Evolutionary conservation across 2,329 filamentous ascomycete genomes (phyloP).

Genomic region (Hirsutella minnesotensis): DNA sequence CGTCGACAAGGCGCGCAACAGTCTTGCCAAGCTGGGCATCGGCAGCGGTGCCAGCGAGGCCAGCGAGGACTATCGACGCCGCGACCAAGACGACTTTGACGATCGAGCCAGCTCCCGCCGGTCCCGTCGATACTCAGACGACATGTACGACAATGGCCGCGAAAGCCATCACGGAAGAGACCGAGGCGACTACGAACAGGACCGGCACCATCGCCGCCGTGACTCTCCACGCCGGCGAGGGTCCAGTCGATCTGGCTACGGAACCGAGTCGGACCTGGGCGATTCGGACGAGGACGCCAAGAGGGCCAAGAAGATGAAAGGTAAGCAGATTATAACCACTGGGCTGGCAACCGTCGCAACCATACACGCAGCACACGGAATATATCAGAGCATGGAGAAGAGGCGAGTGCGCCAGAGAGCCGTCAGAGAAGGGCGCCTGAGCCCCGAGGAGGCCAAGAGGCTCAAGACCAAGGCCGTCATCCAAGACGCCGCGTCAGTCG

Average conservation of each 20-base stretch:
- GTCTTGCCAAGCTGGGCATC: conserved; percentile 49
- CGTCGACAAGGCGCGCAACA: conserved; percentile 49
- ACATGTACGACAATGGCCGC: conserved; percentile 34
- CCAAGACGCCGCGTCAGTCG: conserved; percentile 47
- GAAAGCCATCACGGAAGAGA: conserved; percentile 27
- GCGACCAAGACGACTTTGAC: conserved; percentile 33
- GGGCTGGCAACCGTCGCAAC: conserved; percentile 46
- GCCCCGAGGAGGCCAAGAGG: conserved; percentile 38
- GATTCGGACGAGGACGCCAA: conserved; percentile 47
- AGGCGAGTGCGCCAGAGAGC: conserved; percentile 39
- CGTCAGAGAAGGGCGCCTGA: conserved; percentile 40
- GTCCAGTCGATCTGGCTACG: conserved; percentile 31
- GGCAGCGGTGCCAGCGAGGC: conserved; percentile 31
- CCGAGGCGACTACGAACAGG: conserved; percentile 33
- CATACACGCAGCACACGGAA: conserved; percentile 46
- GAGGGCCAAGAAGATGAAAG: conserved; percentile 43
- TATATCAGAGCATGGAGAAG: conserved; percentile 48
- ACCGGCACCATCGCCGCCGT: conserved; percentile 29
- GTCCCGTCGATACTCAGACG: conserved; percentile 27
- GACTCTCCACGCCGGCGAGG: conserved; percentile 21
- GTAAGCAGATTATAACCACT: conserved; percentile 48
- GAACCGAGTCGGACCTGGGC: conserved; percentile 42
- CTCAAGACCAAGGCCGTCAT: conserved; percentile 44
- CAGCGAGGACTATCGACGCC: conserved; percentile 24
- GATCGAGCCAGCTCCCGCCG: conserved; percentile 26